Evolutionary conservation across 2,329 filamentous ascomycete species (phyloP).

Genomic region (Colletotrichum sp.): DNA sequence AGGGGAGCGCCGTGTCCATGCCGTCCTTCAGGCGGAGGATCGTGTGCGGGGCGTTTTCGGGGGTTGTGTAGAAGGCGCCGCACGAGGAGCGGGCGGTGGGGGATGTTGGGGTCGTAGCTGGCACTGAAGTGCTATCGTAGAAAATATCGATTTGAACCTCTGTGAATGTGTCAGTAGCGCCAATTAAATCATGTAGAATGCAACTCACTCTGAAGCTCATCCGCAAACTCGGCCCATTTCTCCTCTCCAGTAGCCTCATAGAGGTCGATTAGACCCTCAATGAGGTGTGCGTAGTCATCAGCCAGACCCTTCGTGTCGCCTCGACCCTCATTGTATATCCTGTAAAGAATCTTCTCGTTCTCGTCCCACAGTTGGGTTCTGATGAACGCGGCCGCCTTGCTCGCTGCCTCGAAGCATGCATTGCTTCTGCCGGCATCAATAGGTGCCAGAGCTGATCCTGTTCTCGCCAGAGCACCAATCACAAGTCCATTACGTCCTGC

Average conservation of each 20-base stretch:
- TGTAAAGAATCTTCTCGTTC: constrained; percentile 66
- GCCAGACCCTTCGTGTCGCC: constrained; percentile 78
- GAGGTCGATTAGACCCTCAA: constrained; percentile 81
- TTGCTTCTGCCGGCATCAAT: constrained; percentile 62
- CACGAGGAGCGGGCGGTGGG: constrained; percentile 45
- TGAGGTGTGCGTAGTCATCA: constrained; percentile 93
- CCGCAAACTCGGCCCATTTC: constrained; percentile 78
- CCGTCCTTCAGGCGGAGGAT: constrained; percentile 92
- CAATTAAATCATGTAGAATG: background rate
- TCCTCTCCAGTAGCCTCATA: constrained; percentile 84
- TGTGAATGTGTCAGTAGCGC: constrained; percentile 33
- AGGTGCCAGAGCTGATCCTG: constrained; percentile 69
- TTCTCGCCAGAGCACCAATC: constrained; percentile 80
- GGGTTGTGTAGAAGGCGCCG: constrained; percentile 78
- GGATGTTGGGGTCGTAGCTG: constrained; percentile 30
- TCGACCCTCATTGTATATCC: constrained; percentile 73
- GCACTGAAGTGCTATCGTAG: constrained; percentile 63
- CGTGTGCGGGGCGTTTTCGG: constrained; percentile 65
- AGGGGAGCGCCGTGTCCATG: constrained; percentile 91
- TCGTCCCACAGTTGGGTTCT: constrained; percentile 74
- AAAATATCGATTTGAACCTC: constrained; percentile 78
- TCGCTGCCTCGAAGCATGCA: constrained; percentile 69
- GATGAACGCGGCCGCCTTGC: constrained; percentile 75
- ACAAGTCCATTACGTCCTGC: constrained; percentile 89
- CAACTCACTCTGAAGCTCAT: constrained; percentile 73